Percentiles rank a stretch among this genome's conserved stretches.
These are phyloP conservation scores for Trichoderma aggressivum DNA, from an alignment of 2,329 filamentous ascomycete species.

Conservation along the genomic window DNA sequence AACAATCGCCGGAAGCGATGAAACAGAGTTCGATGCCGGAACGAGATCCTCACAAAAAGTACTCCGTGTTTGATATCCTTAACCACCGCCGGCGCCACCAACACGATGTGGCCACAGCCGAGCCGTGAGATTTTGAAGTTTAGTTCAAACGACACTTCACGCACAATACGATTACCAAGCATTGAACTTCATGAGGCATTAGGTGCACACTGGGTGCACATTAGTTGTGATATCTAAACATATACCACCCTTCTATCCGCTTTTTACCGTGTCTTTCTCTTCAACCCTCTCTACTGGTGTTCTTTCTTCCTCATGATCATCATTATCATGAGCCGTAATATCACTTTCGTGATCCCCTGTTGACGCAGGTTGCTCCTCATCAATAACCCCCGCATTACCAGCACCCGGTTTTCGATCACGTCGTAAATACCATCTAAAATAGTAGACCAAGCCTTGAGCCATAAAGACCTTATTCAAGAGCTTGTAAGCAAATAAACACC, in stretches of 20 bases:
- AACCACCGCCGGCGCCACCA: neutral
- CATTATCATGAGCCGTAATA: neutral
- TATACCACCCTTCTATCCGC: neutral
- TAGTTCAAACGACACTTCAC: too few species aligned
- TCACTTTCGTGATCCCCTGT: neutral
- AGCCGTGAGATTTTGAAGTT: neutral
- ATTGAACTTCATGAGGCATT: neutral
- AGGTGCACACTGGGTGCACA: neutral
- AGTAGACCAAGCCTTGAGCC: slow-evolving; percentile 44
- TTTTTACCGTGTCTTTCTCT: neutral
- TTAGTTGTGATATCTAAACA: neutral
- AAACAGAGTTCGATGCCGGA: neutral
- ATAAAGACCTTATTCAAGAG: slow-evolving; percentile 35
- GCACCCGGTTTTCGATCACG: slow-evolving; percentile 25
- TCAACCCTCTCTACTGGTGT: neutral
- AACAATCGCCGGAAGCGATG: neutral
- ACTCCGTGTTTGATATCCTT: neutral
- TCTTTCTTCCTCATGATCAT: neutral
- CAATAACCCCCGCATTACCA: slow-evolving; percentile 14
- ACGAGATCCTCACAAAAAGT: neutral
- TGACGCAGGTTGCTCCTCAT: neutral
- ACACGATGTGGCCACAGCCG: neutral
- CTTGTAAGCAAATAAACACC: neutral
- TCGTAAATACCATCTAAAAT: slow-evolving; percentile 46
- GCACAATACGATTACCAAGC: neutral